These are phyloP conservation scores for Fragaria nilgerrensis DNA, from an alignment of 306 rosid genomes.

Conservation along the genomic window DNA sequence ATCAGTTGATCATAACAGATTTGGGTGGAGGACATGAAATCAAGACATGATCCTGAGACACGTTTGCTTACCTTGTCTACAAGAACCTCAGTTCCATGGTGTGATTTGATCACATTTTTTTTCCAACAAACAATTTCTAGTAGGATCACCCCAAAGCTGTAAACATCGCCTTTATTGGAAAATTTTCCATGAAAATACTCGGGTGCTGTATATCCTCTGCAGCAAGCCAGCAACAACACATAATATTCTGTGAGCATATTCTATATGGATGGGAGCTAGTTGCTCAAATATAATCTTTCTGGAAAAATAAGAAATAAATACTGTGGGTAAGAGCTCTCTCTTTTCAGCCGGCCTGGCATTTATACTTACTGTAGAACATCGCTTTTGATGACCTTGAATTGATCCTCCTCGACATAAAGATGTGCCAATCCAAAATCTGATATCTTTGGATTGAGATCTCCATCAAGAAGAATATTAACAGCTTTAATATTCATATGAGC, in stretches of 20 bases:
- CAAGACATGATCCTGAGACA: background rate
- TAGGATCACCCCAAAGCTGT: slow-evolving; percentile 10
- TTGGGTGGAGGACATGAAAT: background rate
- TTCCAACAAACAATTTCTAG: slow-evolving; percentile 13
- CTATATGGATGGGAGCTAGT: no score
- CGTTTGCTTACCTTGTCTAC: background rate
- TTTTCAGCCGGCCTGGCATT: no score
- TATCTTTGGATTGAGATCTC: background rate
- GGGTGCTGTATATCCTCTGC: slow-evolving; percentile 1
- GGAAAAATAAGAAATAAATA: no score
- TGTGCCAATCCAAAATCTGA: slow-evolving; percentile 9
- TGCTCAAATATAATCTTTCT: background rate
- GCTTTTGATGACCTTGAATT: background rate
- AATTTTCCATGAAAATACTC: background rate
- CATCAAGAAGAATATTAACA: slow-evolving; percentile 22
- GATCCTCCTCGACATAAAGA: background rate
- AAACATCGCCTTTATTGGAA: background rate
- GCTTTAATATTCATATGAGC: slow-evolving; percentile 16
- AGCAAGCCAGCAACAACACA: background rate
- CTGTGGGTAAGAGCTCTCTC: no score
- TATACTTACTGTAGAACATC: background rate
- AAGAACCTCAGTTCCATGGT: background rate
- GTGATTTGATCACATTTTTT: slow-evolving; percentile 5
- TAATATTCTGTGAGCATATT: background rate
- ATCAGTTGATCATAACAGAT: background rate